Percentiles rank a stretch among this genome's conserved stretches.
phyloP scores from a whole-genome alignment of 2,329 filamentous ascomycete genomes.

The Exutisphaerella laricina region DNA sequence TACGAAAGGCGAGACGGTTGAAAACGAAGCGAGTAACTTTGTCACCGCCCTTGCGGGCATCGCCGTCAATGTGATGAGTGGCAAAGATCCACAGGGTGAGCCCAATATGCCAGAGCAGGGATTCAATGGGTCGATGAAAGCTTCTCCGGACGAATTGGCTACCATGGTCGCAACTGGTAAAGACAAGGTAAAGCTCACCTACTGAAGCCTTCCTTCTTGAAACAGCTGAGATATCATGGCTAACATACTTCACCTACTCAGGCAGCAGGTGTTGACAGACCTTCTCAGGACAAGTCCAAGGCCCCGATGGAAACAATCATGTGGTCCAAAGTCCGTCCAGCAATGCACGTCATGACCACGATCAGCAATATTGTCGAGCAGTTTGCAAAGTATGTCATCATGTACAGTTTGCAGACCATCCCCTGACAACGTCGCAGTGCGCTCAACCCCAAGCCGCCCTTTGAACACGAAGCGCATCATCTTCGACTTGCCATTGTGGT shows the following conservation, averaged over 20 bases:
- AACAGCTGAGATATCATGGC: too few relatives aligned
- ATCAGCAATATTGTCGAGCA: conserved; percentile 5
- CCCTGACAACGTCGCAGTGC: neutral
- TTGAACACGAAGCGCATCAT: neutral
- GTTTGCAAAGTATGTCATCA: neutral
- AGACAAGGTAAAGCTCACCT: too few relatives aligned
- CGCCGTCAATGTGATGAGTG: conserved; percentile 3
- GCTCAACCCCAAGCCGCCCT: conserved; percentile 4
- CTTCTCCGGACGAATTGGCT: conserved; percentile 1
- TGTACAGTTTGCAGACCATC: too few relatives aligned
- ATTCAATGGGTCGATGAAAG: neutral
- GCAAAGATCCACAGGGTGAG: conserved; percentile 3
- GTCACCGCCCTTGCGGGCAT: conserved; percentile 5
- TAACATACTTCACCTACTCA: too few relatives aligned
- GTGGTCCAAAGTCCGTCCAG: conserved; percentile 6
- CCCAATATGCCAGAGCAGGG: conserved; percentile 4
- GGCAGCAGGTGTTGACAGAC: conserved; percentile 2
- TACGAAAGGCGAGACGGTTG: conserved; percentile 6
- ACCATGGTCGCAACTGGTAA: conserved; percentile 5
- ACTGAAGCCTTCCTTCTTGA: too few relatives aligned
- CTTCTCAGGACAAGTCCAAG: conserved; percentile 8
- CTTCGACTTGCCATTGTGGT: neutral
- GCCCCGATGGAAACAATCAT: conserved; percentile 9
- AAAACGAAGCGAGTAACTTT: conserved; percentile 8
- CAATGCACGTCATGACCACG: conserved; percentile 2